Base-by-base conservation (phyloP, 2,329 filamentous ascomycete species). In the Fusarium nisikadoi region DNA sequence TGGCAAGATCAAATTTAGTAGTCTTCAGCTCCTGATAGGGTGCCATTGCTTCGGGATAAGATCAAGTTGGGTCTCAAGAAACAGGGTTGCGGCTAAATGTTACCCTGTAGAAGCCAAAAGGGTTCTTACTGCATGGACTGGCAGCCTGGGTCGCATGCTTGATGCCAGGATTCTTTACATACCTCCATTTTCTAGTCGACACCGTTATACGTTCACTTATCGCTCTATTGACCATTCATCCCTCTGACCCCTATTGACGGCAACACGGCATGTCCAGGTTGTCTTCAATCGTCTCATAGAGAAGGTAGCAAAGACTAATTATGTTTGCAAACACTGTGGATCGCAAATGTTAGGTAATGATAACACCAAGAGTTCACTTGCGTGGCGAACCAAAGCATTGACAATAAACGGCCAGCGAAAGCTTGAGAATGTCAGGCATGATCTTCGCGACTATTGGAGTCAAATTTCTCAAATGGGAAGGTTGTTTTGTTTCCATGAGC, bases 331-430 rank as follows among this genome's bases (percentile, higher is more conserved):
- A n/a, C 5, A 47, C 12, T 19, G 19, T 29, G 19, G 13, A 53
- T 13, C 13, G 12, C 6, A 11, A 31, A 10, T 4, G 3, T 55
- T 33, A 55, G 43, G 52, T 55, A 43, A 43, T 20, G 10, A 20
- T 8, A 43, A 43, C 2, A 33, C 2, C 4, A 1, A 9, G 12
- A 8, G 2, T 3, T 19, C 6, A 3, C 3, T 31, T 43, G 6
- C 4, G n/a, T 25, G 52, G 27, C 27, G 6, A 33, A 55, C 6
- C 20, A 54, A 41, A 41, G 35, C 20, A 10, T 19, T 43, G 27
- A 43, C 36, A 20, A 20, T 8, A 12, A 54, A 54, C 27, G 20
- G n/a, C 19, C 27, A 31, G 36, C 14, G 0, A 31, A n/a, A 2
- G 11, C 25, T 17, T 16, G 7, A 23, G 12, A 53, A 27, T 53